Evolutionary conservation across 257 asterid genomes (phyloP).

Genomic region (Nicotiana attenuata): DNA sequence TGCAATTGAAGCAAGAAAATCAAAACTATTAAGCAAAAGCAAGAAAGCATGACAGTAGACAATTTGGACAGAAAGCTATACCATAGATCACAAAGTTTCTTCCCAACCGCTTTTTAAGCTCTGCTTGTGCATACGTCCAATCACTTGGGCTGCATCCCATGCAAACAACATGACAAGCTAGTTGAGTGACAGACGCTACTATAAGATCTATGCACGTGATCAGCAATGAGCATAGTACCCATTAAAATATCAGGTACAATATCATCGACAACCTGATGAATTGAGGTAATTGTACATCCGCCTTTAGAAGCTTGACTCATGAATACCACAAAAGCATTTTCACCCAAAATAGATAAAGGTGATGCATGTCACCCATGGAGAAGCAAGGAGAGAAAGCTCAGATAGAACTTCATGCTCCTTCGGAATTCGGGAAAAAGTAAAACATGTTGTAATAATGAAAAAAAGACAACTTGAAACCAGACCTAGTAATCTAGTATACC

Average conservation of each 20-base stretch:
- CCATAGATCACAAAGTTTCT: slow-evolving; percentile 65
- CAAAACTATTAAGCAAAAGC: neutral
- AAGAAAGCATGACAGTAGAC: neutral
- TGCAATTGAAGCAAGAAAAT: too few relatives aligned
- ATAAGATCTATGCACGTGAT: neutral
- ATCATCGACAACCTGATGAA: neutral
- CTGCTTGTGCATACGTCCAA: slow-evolving; percentile 82
- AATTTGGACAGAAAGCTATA: slow-evolving; percentile 20
- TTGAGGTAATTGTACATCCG: too few relatives aligned
- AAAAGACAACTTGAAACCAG: too few relatives aligned
- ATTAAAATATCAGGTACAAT: neutral
- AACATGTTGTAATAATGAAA: too few relatives aligned
- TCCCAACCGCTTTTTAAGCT: slow-evolving; percentile 72
- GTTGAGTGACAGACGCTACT: neutral
- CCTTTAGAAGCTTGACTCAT: too few relatives aligned
- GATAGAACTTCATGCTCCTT: too few relatives aligned
- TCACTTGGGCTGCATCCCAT: slow-evolving; percentile 69
- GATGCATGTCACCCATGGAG: too few relatives aligned
- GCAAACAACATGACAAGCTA: slow-evolving; percentile 19
- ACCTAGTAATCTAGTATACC: too few relatives aligned
- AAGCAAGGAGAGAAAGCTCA: too few relatives aligned
- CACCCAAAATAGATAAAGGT: too few relatives aligned
- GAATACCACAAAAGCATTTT: neutral
- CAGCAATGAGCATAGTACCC: neutral
- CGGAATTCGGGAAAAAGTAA: too few relatives aligned